These are phyloP conservation scores for Scheffersomyces stipitis DNA, from an alignment of 805 yeast genomes.

Conservation along the genomic window DNA sequence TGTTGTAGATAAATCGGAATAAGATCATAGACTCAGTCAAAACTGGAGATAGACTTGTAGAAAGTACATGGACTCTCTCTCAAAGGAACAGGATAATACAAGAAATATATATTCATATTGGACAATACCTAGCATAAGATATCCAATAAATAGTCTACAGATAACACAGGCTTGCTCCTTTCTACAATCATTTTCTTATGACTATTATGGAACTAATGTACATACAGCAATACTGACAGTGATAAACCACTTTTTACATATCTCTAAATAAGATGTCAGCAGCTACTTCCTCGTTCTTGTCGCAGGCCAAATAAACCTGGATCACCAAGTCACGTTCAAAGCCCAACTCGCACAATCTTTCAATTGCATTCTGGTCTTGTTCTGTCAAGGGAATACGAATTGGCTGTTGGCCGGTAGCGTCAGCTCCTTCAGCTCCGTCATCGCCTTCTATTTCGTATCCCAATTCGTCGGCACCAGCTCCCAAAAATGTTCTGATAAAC, in stretches of 20 bases:
- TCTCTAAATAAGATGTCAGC: slow-evolving; percentile 81
- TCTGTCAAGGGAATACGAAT: slow-evolving; percentile 64
- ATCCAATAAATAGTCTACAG: too few relatives aligned
- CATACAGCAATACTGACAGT: neutral
- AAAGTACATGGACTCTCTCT: too few relatives aligned
- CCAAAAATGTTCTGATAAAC: slow-evolving; percentile 70
- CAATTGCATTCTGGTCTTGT: slow-evolving; percentile 87
- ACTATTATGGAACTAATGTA: slow-evolving; percentile 6
- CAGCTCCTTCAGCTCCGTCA: slow-evolving; percentile 29
- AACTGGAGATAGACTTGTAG: too few relatives aligned
- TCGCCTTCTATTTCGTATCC: slow-evolving; percentile 38
- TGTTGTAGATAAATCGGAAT: too few relatives aligned
- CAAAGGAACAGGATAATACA: too few relatives aligned
- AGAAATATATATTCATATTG: too few relatives aligned
- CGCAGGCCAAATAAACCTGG: slow-evolving; percentile 97
- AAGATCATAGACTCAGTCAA: too few relatives aligned
- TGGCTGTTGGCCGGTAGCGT: slow-evolving; percentile 32
- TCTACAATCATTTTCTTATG: too few relatives aligned
- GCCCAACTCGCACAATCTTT: slow-evolving; percentile 87
- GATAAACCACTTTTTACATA: slow-evolving; percentile 19
- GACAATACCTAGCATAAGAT: too few relatives aligned
- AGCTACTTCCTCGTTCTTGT: slow-evolving; percentile 93
- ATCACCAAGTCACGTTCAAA: slow-evolving; percentile 84
- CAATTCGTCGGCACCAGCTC: slow-evolving; percentile 55
- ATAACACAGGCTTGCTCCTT: too few relatives aligned